phyloP scores from a whole-genome alignment of 2,329 filamentous ascomycete genomes.

The Botrytis cinerea region DNA sequence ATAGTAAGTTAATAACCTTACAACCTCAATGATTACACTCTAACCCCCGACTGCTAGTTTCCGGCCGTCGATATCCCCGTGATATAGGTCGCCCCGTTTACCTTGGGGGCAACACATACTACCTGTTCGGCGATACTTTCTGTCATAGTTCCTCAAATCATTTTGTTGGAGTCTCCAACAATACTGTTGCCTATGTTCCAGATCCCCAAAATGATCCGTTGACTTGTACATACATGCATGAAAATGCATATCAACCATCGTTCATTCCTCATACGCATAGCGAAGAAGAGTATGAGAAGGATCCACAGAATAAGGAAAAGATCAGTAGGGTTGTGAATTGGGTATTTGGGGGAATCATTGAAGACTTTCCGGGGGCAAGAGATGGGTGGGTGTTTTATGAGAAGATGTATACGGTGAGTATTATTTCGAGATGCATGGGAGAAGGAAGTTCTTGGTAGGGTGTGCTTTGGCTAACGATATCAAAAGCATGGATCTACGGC shows the following conservation, averaged over 20 bases:
- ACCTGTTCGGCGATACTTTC: conserved; percentile 21
- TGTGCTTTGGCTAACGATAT: neutral
- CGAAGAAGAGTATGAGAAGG: conserved; percentile 14
- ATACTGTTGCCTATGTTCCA: conserved; percentile 16
- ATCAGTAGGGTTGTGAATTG: conserved; percentile 10
- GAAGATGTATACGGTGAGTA: conserved; percentile 5
- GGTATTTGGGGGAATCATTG: conserved; percentile 9
- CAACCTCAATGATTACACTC: neutral
- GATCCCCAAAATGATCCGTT: conserved; percentile 7
- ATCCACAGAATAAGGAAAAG: neutral
- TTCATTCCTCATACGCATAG: conserved; percentile 13
- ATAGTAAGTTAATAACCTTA: neutral
- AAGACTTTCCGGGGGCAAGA: neutral
- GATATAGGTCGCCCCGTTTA: conserved; percentile 19
- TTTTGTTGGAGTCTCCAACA: conserved; percentile 15
- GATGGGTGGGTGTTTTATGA: conserved; percentile 11
- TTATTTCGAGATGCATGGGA: neutral
- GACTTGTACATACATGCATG: conserved; percentile 4
- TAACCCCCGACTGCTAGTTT: neutral
- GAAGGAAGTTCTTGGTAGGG: too few species aligned
- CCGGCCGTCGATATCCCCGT: conserved; percentile 10
- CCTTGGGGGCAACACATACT: conserved; percentile 17
- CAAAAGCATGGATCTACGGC: conserved; percentile 7
- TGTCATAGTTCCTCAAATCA: conserved; percentile 10
- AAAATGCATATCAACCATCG: conserved; percentile 1